Evolutionary conservation across 192 early-diverging fungal genomes (phyloP).

Genomic region (Rhizophagus clarus): DNA sequence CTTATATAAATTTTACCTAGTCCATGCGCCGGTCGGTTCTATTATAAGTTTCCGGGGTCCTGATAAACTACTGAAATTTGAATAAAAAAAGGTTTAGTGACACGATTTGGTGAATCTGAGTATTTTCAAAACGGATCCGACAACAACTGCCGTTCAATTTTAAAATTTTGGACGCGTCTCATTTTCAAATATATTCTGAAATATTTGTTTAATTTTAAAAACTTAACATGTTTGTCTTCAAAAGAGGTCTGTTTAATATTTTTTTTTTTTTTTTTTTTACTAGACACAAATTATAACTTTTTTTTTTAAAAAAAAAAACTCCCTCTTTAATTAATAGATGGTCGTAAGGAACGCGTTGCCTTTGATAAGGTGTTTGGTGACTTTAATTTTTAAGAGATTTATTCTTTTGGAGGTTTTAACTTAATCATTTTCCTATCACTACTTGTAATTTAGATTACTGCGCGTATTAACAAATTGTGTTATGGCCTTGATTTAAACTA

Average conservation of each 20-base stretch:
- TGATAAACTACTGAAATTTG: no score
- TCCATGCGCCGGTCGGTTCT: no score
- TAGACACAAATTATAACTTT: not conserved
- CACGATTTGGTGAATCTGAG: no score
- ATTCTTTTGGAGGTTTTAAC: not conserved
- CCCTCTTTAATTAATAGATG: conserved; percentile 55
- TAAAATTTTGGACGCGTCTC: no score
- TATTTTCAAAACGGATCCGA: no score
- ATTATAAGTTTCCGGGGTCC: no score
- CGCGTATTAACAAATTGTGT: conserved; percentile 94
- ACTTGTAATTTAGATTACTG: conserved; percentile 61
- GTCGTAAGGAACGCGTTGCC: conserved; percentile 88
- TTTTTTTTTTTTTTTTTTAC: no score
- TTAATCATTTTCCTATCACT: not conserved
- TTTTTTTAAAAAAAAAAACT: not conserved
- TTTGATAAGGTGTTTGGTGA: conserved; percentile 83
- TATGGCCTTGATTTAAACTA: conserved; percentile 94
- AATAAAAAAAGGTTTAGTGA: no score
- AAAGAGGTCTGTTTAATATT: conserved; percentile 11
- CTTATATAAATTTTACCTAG: no score
- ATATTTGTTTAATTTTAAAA: not conserved
- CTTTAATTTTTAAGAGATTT: not conserved
- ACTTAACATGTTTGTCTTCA: conserved; percentile 10
- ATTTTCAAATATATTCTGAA: not conserved
- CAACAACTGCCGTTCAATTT: no score